phyloP scores from a whole-genome alignment of 2,329 filamentous ascomycete genomes.

The Dendrostoma leiphaemia region DNA sequence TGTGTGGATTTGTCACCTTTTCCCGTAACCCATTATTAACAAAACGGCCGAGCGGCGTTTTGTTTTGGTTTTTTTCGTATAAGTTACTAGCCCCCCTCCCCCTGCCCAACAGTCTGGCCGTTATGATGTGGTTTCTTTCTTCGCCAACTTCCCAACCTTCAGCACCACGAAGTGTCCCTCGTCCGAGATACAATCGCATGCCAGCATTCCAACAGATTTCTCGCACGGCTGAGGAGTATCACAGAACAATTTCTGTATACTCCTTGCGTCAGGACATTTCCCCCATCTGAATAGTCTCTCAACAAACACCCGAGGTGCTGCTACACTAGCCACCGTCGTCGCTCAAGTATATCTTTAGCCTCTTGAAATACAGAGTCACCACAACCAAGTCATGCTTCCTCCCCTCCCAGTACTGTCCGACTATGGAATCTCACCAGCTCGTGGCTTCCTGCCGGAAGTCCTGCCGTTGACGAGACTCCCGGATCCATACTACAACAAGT shows the following conservation, averaged over 20 bases:
- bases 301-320: conserved; percentile 13
- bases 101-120: neutral
- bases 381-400: conserved; percentile 48
- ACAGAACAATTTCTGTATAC: conserved; percentile 57
- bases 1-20: neutral
- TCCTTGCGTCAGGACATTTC: conserved; percentile 60
- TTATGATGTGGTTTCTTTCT: neutral
- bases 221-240: conserved; percentile 64
- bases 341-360: neutral
- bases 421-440: conserved; percentile 74
- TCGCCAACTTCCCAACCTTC: neutral
- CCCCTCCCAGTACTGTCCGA: conserved; percentile 65
- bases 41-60: conserved; percentile 6
- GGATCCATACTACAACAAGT: conserved; percentile 90
- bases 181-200: conserved; percentile 31
- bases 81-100: conserved; percentile 5
- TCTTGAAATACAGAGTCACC: conserved; percentile 2
- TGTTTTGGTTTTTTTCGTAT: neutral
- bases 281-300: conserved; percentile 5
- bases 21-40: conserved; percentile 2
- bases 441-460: conserved; percentile 85
- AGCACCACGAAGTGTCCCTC: neutral
- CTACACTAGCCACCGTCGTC: neutral
- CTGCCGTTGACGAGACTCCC: conserved; percentile 77
- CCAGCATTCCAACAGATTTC: conserved; percentile 28